Evolutionary conservation across 2,329 filamentous ascomycete genomes (phyloP).

Genomic region (Curvularia eragrostidis): DNA sequence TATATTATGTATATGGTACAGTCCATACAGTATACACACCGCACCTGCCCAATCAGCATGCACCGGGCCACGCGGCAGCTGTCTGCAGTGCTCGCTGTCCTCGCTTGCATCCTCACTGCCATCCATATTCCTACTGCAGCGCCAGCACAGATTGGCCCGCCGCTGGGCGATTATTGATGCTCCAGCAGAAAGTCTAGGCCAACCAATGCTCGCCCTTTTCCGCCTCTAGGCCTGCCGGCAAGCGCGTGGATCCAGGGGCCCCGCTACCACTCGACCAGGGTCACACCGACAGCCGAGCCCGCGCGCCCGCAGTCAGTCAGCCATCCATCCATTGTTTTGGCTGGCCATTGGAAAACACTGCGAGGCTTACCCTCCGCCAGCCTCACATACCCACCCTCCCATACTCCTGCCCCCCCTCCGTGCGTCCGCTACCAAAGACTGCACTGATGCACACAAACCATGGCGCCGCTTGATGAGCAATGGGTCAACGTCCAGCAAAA

Average conservation of each 20-base stretch:
- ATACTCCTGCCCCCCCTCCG: conserved; percentile 32
- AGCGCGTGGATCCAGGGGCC: conserved; percentile 22
- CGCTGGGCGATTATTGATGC: conserved; percentile 6
- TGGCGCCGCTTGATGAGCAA: conserved; percentile 64
- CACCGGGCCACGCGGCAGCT: conserved; percentile 19
- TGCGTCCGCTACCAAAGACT: conserved; percentile 18
- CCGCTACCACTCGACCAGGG: conserved; percentile 18
- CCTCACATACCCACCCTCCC: conserved; percentile 17
- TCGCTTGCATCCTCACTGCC: not conserved
- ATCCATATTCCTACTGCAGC: not conserved
- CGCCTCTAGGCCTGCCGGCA: conserved; percentile 2
- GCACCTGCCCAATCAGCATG: conserved; percentile 7
- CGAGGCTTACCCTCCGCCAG: conserved; percentile 27
- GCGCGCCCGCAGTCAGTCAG: conserved; percentile 31
- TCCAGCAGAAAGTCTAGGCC: conserved; percentile 7
- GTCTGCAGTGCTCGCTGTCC: not conserved
- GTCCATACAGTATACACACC: too few relatives aligned
- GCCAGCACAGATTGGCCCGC: conserved; percentile 15
- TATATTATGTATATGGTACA: too few relatives aligned
- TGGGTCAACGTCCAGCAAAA: conserved; percentile 89
- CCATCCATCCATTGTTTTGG: conserved; percentile 43
- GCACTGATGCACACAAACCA: conserved; percentile 41
- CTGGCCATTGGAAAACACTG: conserved; percentile 34
- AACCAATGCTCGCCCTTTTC: conserved; percentile 15
- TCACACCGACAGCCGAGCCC: conserved; percentile 37